These are phyloP conservation scores for Nephelium lappaceum DNA, from an alignment of 345 rosid genomes.

Conservation along the genomic window DNA sequence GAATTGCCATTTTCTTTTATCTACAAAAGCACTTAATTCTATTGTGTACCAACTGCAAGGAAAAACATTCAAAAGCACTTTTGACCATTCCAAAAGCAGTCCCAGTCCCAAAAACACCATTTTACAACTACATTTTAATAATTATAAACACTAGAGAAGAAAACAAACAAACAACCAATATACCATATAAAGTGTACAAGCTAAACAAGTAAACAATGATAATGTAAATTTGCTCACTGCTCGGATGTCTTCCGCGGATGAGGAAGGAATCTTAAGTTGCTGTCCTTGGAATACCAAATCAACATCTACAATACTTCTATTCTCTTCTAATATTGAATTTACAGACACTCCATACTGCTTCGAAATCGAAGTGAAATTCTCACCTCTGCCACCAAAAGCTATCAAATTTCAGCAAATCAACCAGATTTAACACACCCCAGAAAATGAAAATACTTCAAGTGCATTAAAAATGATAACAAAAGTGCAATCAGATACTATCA, in stretches of 20 bases:
- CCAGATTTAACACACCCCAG: background rate
- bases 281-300: constrained; percentile 34
- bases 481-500: no score
- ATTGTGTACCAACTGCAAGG: no score
- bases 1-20: background rate
- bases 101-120: background rate
- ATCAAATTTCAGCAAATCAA: background rate
- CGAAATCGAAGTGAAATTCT: constrained; percentile 39
- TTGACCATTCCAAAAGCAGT: no score
- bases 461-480: background rate
- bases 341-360: constrained; percentile 37
- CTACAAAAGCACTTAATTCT: background rate
- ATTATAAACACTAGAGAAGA: background rate
- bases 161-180: background rate
- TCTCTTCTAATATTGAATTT: constrained; percentile 16
- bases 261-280: constrained; percentile 29
- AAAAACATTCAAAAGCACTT: no score
- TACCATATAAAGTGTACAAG: background rate
- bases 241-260: background rate
- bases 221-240: constrained; percentile 19
- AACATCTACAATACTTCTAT: constrained; percentile 24
- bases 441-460: background rate
- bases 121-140: background rate
- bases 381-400: constrained; percentile 31
- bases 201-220: background rate